Evolutionary conservation across 306 rosid species (phyloP).

Genomic region (Acacia confusa): DNA sequence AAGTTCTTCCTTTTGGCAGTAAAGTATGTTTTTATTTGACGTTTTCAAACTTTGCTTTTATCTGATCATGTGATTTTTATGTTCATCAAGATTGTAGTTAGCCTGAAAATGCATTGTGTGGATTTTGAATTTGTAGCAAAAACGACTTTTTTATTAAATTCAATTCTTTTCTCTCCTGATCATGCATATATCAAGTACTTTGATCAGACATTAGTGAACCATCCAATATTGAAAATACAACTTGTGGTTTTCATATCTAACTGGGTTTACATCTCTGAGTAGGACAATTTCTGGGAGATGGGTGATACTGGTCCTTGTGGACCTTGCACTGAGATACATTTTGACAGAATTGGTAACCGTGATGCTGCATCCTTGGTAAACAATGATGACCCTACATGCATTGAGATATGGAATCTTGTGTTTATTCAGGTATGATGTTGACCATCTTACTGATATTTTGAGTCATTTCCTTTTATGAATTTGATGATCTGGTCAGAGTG

Average conservation of each 20-base stretch:
- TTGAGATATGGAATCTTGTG: constrained; percentile 98
- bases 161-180: neutral
- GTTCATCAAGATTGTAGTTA: constrained; percentile 1
- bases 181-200: neutral
- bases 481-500: constrained; percentile 15
- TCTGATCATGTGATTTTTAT: neutral
- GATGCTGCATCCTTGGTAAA: constrained; percentile 91
- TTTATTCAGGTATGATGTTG: constrained; percentile 76
- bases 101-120: neutral
- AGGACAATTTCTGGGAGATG: constrained; percentile 99
- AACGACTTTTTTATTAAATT: neutral
- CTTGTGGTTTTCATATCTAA: constrained; percentile 17
- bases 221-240: neutral
- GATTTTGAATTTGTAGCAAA: neutral
- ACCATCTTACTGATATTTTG: neutral
- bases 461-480: neutral
- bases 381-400: constrained; percentile 91
- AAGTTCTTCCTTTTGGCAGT: constrained; percentile 91
- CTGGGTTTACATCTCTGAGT: constrained; percentile 31
- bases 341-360: constrained; percentile 91
- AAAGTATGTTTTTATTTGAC: constrained; percentile 52
- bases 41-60: neutral
- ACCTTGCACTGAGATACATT: constrained; percentile 98
- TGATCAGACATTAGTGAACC: neutral
- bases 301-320: constrained; percentile 99